Evolutionary conservation across 1,284 basidiomycete species (phyloP), one percentile per base, ranked within the genome.

Genomic region (Apiotrichum gracile): DNA sequence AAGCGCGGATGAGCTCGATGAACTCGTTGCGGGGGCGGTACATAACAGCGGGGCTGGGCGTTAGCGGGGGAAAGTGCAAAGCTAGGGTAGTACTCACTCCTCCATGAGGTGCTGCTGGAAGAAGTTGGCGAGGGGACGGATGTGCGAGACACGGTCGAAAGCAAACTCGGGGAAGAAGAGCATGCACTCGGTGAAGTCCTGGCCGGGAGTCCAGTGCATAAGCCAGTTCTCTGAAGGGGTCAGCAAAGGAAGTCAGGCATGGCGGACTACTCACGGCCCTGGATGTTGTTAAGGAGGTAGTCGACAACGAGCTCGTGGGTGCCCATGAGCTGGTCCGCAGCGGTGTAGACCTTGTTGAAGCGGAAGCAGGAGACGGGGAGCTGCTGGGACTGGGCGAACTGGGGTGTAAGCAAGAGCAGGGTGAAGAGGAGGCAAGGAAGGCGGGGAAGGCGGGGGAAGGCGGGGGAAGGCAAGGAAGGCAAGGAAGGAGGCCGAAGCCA

Each of bases 331-430:
- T 45, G 43, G 29, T 45, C 43, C 2, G 43, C n/a, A n/a, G n/a
- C 29, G 10, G 43, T 21, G 43, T 14, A 17, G 43, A 45, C 43
- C 43, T 45, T 45, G 43, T 31, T 22, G 43, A 45, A 45, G 43
- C 43, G 43, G 43, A 45, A 45, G 43, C 27, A 27, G 10, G 29
- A 33, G 29, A 45, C 43, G 43, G 43, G 43, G 29, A 31, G 14
- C 43, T 45, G 43, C n/a, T n/a, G 33, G n/a, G n/a, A n/a, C 43
- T 45, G 43, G 43, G 43, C n/a, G 19, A 45, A 13, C 29, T 45
- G 43, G 21, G 43, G 26, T 19, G 25, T 29, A 3, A 27, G 27
- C 24, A 9, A 25, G 40, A 42, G 16, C 25, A 42, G 6, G 21
- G 13, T 5, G n/a, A n/a, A n/a, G n/a, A n/a, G n/a, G n/a, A 25